Conservation (phyloP, 2,329 filamentous ascomycete genomes). For the Aspergillus sp. region DNA sequence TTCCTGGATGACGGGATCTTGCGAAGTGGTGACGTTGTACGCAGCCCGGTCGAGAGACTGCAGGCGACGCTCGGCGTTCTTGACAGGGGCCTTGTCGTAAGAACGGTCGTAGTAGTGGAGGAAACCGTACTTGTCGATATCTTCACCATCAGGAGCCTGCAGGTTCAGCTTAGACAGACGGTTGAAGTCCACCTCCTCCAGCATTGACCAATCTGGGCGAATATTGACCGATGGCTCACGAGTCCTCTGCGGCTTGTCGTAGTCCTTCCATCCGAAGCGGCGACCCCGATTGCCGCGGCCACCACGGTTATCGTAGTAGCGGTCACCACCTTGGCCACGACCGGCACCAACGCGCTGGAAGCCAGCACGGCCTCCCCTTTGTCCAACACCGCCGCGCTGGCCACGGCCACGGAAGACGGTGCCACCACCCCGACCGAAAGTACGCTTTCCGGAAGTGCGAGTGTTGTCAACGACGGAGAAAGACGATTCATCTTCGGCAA, state of each 20-base stretch:
- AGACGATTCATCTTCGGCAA: constrained; percentile 90
- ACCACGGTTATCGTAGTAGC: constrained; percentile 69
- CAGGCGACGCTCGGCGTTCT: constrained; percentile 83
- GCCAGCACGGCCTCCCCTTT: constrained; percentile 68
- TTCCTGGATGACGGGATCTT: constrained; percentile 95
- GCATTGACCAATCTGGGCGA: constrained; percentile 89
- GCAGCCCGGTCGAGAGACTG: constrained; percentile 87
- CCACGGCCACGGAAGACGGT: constrained; percentile 80
- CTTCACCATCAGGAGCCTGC: constrained; percentile 90
- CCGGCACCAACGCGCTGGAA: constrained; percentile 73
- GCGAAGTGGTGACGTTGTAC: constrained; percentile 97
- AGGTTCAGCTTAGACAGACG: constrained; percentile 93
- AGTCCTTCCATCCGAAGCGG: constrained; percentile 97
- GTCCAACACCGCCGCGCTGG: constrained; percentile 70
- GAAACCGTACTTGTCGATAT: constrained; percentile 94
- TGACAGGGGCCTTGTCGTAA: constrained; percentile 91
- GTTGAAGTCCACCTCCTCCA: constrained; percentile 99
- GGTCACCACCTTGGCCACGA: constrained; percentile 64
- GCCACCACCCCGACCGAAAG: constrained; percentile 80
- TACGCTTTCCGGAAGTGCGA: constrained; percentile 78
- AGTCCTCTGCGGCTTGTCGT: constrained; percentile 95
- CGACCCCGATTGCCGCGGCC: constrained; percentile 72
- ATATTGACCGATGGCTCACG: constrained; percentile 95
- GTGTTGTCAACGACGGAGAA: constrained; percentile 98
- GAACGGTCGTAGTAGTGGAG: constrained; percentile 96